A percentile compares a stretch with the other conserved stretches of the same genome.
phyloP scores from a whole-genome alignment of 23 red algal species.

The Gracilaria caudata region DNA sequence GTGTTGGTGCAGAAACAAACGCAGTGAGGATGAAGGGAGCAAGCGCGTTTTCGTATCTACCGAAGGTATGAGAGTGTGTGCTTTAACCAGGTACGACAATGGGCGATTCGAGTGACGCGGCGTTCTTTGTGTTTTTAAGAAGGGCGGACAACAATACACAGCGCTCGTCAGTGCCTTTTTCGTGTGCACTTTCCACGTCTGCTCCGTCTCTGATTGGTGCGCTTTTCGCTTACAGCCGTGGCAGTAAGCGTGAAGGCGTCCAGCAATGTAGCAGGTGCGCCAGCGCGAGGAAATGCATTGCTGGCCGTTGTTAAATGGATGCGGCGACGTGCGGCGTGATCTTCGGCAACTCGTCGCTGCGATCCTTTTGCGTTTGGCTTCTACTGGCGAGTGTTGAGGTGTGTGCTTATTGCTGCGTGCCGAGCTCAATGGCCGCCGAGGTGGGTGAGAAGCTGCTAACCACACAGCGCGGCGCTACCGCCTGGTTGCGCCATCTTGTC shows the following conservation, averaged over 20 bases:
- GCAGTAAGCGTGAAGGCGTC: neutral
- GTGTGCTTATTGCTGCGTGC: neutral
- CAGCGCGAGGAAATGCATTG: neutral
- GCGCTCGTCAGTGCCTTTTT: neutral
- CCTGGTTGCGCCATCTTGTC: constrained; percentile 66
- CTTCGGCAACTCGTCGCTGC: neutral
- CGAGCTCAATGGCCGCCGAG: neutral
- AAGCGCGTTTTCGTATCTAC: neutral
- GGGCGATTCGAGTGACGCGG: neutral
- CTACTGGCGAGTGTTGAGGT: neutral
- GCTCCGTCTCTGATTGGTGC: neutral
- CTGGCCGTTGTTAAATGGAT: neutral
- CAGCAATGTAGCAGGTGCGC: neutral
- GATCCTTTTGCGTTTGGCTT: neutral
- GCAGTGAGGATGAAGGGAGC: neutral
- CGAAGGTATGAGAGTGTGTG: too few species aligned
- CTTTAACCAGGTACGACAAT: too few species aligned
- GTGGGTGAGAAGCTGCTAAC: constrained; percentile 14
- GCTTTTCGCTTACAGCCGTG: neutral
- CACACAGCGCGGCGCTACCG: constrained; percentile 38
- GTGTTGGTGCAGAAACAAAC: neutral
- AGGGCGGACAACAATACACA: neutral
- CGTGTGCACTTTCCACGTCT: neutral
- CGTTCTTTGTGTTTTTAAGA: neutral
- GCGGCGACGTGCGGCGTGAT: neutral